Evolutionary conservation across 371 early-diverging fungal species (phyloP), one percentile per base, ranked within the genome.

Genomic region (Modicella reniformis): DNA sequence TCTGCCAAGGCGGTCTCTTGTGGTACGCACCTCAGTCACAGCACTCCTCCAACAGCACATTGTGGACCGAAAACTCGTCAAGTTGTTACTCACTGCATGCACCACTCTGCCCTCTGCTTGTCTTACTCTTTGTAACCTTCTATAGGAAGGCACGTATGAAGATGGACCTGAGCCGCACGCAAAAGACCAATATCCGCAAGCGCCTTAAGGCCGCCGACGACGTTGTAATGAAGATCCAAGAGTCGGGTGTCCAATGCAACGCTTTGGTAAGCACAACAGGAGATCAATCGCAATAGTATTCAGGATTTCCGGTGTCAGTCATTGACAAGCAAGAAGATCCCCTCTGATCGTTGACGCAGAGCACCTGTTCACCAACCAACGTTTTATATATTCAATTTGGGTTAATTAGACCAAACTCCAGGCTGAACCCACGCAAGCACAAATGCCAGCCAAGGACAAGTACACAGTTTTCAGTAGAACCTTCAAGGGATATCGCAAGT

Each of bases 101-200:
- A n/a, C n/a, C n/a, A n/a, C n/a, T n/a, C n/a, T n/a, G n/a, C n/a
- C n/a, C n/a, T n/a, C n/a, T n/a, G n/a, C n/a, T n/a, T n/a, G n/a
- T n/a, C n/a, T 47, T 29, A 2, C 50, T 51, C 0, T 10, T 50
- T 37, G 7, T 40, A 15, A 25, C 30, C 10, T 19, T 12, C 6
- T 53, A 1, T 71, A 90, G 91, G 90, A 91, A 91, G 74, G 87
- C 85, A 54, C 92, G 94, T 56, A 92, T 88, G 81, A 90, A 94
- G 65, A 88, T 98, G 90, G 70, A 77, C 66, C 50, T 77, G 65
- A 95, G 93, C 70, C 86, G 87, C 56, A 94, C 93, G 15, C 93
- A 96, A 72, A 98, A 98, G 82, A 95, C 94, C 72, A 95, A 96
- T 72, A 94, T 95, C 52, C 91, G 97, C 67, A 93, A 94, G 88